Evolutionary conservation across 805 yeast species (phyloP).

Genomic region (Ogataea parapolymorpha): DNA sequence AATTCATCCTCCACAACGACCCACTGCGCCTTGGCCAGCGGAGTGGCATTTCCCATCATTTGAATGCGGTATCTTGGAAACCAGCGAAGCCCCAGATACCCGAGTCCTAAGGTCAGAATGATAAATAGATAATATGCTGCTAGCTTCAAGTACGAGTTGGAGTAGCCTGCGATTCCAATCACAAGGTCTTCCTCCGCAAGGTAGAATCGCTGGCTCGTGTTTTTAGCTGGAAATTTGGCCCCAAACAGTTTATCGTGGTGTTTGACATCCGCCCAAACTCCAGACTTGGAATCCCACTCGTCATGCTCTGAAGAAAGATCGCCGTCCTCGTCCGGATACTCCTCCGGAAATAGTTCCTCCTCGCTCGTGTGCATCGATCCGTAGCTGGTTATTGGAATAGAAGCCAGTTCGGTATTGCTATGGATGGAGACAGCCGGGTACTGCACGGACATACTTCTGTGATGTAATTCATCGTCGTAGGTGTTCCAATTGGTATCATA

Average conservation of each 20-base stretch:
- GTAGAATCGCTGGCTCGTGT: slow-evolving; percentile 74
- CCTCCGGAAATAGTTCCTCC: slow-evolving; percentile 19
- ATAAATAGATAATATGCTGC: slow-evolving; percentile 53
- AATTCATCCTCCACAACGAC: slow-evolving; percentile 90
- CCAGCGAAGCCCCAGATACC: slow-evolving; percentile 79
- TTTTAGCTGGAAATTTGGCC: slow-evolving; percentile 36
- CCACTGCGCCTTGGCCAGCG: slow-evolving; percentile 86
- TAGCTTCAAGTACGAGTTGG: slow-evolving; percentile 45
- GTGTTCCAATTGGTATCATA: slow-evolving; percentile 75
- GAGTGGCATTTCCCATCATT: slow-evolving; percentile 59
- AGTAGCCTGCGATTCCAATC: slow-evolving; percentile 90
- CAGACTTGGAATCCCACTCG: slow-evolving; percentile 12
- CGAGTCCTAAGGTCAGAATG: slow-evolving; percentile 62
- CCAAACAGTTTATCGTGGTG: slow-evolving; percentile 45
- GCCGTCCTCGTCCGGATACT: slow-evolving; percentile 21
- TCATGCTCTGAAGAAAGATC: slow-evolving; percentile 14
- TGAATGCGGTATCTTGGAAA: slow-evolving; percentile 70
- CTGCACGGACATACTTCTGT: slow-evolving; percentile 16
- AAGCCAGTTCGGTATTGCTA: slow-evolving; percentile 1
- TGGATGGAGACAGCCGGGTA: slow-evolving; percentile 4
- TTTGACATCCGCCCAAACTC: slow-evolving; percentile 25
- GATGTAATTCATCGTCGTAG: slow-evolving; percentile 42
- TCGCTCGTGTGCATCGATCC: slow-evolving; percentile 19
- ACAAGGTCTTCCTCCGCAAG: slow-evolving; percentile 95
- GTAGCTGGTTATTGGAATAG: slow-evolving; percentile 7